Conservation (phyloP, 108 stramenopile species). For the Nitzschia palea region DNA sequence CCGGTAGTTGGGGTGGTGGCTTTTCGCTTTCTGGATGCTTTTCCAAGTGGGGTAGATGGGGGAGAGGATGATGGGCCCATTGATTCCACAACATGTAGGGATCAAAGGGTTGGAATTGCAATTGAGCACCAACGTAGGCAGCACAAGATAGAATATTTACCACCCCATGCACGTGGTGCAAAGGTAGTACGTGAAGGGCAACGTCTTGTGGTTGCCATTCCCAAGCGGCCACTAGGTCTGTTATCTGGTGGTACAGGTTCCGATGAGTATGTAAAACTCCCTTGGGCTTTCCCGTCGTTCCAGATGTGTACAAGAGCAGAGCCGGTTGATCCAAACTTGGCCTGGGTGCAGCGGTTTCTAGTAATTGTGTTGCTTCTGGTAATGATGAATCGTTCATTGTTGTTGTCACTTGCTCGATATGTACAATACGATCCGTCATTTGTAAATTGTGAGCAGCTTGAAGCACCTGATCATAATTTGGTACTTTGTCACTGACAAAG, state of each 20-base stretch:
- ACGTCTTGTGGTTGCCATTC: constrained; percentile 46
- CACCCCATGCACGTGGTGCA: constrained; percentile 54
- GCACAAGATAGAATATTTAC: constrained; percentile 46
- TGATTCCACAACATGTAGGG: constrained; percentile 33
- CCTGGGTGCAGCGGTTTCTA: constrained; percentile 35
- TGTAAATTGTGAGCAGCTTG: constrained; percentile 39
- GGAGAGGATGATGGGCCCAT: constrained; percentile 24
- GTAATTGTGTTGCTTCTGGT: constrained; percentile 22
- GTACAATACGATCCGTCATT: constrained; percentile 43
- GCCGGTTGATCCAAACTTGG: constrained; percentile 76
- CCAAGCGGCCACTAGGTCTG: constrained; percentile 45
- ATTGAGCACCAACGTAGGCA: constrained; percentile 43
- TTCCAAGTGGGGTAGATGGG: neutral
- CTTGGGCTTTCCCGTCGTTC: constrained; percentile 83
- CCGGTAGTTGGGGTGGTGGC: constrained; percentile 26
- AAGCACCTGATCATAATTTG: constrained; percentile 29
- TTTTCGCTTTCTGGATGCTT: constrained; percentile 2
- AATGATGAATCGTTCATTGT: neutral
- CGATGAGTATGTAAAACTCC: constrained; percentile 84
- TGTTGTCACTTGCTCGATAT: constrained; percentile 14
- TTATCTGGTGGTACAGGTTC: constrained; percentile 61
- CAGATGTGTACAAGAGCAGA: constrained; percentile 91
- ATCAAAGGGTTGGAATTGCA: constrained; percentile 44
- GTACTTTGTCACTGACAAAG: constrained; percentile 22
- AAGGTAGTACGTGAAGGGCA: constrained; percentile 41